These are phyloP conservation scores for Fusarium verrucosum DNA, from an alignment of 2,329 filamentous ascomycete genomes.

Conservation along the genomic window DNA sequence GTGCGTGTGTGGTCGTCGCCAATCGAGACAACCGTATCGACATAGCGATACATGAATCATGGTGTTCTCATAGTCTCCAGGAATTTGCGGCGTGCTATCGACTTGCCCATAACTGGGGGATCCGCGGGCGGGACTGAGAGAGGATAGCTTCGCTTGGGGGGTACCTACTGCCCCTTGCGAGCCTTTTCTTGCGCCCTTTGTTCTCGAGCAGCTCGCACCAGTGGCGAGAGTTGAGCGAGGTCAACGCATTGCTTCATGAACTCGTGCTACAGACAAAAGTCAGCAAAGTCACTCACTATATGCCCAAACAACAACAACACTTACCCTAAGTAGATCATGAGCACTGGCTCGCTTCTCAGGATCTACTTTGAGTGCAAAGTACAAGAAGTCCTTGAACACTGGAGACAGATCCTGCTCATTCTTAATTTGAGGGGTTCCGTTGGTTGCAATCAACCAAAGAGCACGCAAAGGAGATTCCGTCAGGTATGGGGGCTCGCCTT, in stretches of 20 bases:
- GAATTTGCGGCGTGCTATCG: no score
- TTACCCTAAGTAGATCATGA: constrained; percentile 89
- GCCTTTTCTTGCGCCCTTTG: constrained; percentile 87
- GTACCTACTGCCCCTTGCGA: constrained; percentile 62
- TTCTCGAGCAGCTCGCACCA: constrained; percentile 86
- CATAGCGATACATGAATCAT: constrained; percentile 17
- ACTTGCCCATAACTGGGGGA: constrained; percentile 7
- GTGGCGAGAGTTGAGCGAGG: constrained; percentile 79
- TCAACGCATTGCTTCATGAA: constrained; percentile 83
- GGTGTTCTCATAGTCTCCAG: no score
- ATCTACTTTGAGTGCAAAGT: constrained; percentile 94
- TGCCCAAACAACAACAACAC: constrained; percentile 53
- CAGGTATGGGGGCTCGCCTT: constrained; percentile 95
- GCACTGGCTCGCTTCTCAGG: constrained; percentile 96
- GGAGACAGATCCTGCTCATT: constrained; percentile 84
- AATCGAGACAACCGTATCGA: constrained; percentile 18
- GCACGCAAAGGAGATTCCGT: constrained; percentile 94
- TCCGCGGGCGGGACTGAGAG: constrained; percentile 19
- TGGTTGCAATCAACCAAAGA: constrained; percentile 95
- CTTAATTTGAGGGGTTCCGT: constrained; percentile 94
- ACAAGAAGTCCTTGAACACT: constrained; percentile 90
- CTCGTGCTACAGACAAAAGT: constrained; percentile 69
- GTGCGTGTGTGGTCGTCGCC: constrained; percentile 10
- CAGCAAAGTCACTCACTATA: constrained; percentile 16
- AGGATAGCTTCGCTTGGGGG: constrained; percentile 24